Conservation (phyloP, 345 rosid species). For the Salix brachista region DNA sequence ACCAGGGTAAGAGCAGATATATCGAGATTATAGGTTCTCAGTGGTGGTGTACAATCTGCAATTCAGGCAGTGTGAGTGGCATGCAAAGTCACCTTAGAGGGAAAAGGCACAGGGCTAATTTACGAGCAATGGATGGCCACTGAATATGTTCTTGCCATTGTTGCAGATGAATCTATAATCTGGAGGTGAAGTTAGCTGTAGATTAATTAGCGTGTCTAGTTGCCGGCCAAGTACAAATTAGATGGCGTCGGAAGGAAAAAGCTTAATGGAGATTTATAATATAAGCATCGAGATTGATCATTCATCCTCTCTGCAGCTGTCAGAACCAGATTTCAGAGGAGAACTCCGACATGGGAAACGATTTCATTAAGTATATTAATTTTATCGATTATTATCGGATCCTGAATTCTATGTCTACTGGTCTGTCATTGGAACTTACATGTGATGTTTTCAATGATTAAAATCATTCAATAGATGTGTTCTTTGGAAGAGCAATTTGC, state of each 20-base stretch:
- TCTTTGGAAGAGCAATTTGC: too few species aligned
- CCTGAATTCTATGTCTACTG: too few species aligned
- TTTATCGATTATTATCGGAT: not conserved
- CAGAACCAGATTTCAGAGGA: not conserved
- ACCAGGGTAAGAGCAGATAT: not conserved
- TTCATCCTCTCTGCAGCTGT: not conserved
- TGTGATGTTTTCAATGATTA: too few species aligned
- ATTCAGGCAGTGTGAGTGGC: not conserved
- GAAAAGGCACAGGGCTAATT: constrained; percentile 3
- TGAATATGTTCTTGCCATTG: not conserved
- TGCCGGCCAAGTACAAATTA: too few species aligned
- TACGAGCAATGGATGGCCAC: not conserved
- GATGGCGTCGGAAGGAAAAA: not conserved
- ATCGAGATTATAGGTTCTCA: too few species aligned
- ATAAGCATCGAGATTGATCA: not conserved
- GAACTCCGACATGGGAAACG: not conserved
- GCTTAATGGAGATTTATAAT: not conserved
- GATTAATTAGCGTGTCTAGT: not conserved
- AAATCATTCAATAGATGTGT: too few species aligned
- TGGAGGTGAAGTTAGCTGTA: not conserved
- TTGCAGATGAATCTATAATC: not conserved
- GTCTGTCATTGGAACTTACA: too few species aligned
- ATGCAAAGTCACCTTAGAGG: constrained; percentile 7
- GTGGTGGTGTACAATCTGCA: not conserved
- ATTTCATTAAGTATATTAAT: not conserved